Percentiles rank a stretch among this genome's conserved stretches.
Conservation (phyloP, 805 yeast genomes). For the Candida verbasci region DNA sequence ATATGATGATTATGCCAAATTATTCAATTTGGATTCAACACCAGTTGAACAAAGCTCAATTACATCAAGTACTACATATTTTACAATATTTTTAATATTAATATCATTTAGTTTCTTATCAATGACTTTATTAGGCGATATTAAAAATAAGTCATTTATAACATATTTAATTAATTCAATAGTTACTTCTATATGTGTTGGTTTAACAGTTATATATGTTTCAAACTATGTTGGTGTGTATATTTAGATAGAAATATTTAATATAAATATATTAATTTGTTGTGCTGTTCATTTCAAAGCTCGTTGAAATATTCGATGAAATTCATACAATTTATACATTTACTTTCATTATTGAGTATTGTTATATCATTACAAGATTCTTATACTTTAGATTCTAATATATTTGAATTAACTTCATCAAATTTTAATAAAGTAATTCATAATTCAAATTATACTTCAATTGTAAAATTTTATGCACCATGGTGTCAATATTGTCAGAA, state of each 20-base stretch:
- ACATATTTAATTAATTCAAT: conserved; percentile 25
- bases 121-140: conserved; percentile 24
- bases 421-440: conserved; percentile 66
- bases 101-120: conserved; percentile 27
- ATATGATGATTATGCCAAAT: conserved; percentile 21
- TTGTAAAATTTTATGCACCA: conserved; percentile 91
- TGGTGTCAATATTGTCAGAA: conserved; percentile 96
- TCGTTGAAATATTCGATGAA: not conserved
- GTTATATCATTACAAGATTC: conserved; percentile 20
- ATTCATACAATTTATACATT: not conserved
- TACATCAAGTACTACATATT: conserved; percentile 13
- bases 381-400: conserved; percentile 39
- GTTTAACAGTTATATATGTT: conserved; percentile 31
- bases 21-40: conserved; percentile 17
- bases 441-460: conserved; percentile 68
- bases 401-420: conserved; percentile 52
- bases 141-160: conserved; percentile 19
- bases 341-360: conserved; percentile 2
- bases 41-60: conserved; percentile 20
- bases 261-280: not conserved
- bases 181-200: conserved; percentile 35
- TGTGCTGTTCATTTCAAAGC: not conserved
- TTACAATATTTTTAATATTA: conserved; percentile 20
- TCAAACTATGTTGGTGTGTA: conserved; percentile 43
- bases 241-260: conserved; percentile 16